Evolutionary conservation across 78 protist genomes (phyloP).

Genomic region (Guillardia theta): DNA sequence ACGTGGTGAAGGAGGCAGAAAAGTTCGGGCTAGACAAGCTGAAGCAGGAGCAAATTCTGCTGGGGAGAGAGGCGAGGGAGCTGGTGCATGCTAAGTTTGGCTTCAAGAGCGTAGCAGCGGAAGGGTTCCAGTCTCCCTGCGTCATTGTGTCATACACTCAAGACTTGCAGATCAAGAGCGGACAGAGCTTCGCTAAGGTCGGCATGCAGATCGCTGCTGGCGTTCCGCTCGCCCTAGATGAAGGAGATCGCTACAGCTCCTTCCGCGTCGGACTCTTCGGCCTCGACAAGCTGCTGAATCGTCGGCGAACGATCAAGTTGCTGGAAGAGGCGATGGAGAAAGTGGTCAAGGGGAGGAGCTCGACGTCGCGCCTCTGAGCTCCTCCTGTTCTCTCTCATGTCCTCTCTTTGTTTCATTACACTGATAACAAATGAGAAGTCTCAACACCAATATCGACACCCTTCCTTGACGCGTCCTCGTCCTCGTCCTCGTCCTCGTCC

Average conservation of each 20-base stretch:
- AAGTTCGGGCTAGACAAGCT: constrained; percentile 1
- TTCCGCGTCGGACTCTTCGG: constrained; percentile 61
- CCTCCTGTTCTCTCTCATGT: too few relatives aligned
- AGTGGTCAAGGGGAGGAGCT: too few relatives aligned
- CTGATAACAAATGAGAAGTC: too few relatives aligned
- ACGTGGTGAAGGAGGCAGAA: constrained; percentile 4
- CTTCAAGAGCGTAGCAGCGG: not conserved
- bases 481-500: too few relatives aligned
- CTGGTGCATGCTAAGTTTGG: not conserved
- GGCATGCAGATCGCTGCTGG: constrained; percentile 62
- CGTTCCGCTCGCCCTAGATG: constrained; percentile 52
- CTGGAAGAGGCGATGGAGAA: not conserved
- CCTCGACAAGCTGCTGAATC: constrained; percentile 42
- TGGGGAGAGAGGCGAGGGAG: constrained; percentile 33
- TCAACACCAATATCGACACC: too few relatives aligned
- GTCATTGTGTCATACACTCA: constrained; percentile 45
- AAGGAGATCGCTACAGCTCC: not conserved
- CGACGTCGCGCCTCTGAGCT: too few relatives aligned
- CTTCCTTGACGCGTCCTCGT: too few relatives aligned
- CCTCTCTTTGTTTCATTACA: too few relatives aligned
- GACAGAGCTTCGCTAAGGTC: not conserved
- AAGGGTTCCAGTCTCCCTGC: constrained; percentile 39
- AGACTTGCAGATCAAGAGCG: not conserved
- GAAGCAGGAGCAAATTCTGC: not conserved
- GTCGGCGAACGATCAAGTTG: not conserved